Percentiles rank a stretch among this genome's conserved stretches.
Conservation (phyloP, 2,329 filamentous ascomycete genomes). For the Calonectria montana region DNA sequence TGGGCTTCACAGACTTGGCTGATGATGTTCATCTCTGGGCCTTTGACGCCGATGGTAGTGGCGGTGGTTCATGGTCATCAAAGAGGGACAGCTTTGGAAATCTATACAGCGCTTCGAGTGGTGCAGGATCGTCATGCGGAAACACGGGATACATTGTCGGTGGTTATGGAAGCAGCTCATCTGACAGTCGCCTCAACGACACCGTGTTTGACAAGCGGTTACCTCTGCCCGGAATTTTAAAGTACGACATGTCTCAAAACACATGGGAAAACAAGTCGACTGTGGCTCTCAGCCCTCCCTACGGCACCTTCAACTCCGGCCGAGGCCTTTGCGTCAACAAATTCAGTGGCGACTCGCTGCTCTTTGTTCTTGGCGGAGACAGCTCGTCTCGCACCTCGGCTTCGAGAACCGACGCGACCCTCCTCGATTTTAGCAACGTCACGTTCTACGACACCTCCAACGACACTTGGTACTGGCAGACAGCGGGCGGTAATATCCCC, state of each 20-base stretch:
- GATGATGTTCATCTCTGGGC: constrained; percentile 13
- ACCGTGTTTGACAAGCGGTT: constrained; percentile 3
- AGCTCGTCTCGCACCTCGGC: not conserved
- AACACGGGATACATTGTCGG: constrained; percentile 1
- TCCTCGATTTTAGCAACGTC: constrained; percentile 4
- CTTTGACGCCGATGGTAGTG: not conserved
- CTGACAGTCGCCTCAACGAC: constrained; percentile 6
- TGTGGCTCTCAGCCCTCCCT: not conserved
- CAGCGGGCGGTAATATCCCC: not conserved
- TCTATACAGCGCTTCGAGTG: constrained; percentile 7
- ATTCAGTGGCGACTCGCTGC: not conserved
- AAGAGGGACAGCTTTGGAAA: constrained; percentile 5
- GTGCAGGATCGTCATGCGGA: not conserved
- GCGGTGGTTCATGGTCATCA: not conserved
- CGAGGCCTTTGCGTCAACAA: not conserved
- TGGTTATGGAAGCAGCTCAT: constrained; percentile 7
- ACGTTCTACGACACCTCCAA: not conserved
- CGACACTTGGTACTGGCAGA: constrained; percentile 4
- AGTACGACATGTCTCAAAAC: constrained; percentile 12
- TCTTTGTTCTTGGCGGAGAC: constrained; percentile 6
- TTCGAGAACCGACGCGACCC: not conserved
- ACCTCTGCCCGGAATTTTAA: not conserved
- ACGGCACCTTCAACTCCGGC: constrained; percentile 12
- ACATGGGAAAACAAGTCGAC: constrained; percentile 6
- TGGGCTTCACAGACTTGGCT: not conserved